Percentiles rank a stretch among this genome's conserved stretches.
phyloP scores from a whole-genome alignment of 768 basidiomycete genomes.

The Termitomyces sp. region DNA sequence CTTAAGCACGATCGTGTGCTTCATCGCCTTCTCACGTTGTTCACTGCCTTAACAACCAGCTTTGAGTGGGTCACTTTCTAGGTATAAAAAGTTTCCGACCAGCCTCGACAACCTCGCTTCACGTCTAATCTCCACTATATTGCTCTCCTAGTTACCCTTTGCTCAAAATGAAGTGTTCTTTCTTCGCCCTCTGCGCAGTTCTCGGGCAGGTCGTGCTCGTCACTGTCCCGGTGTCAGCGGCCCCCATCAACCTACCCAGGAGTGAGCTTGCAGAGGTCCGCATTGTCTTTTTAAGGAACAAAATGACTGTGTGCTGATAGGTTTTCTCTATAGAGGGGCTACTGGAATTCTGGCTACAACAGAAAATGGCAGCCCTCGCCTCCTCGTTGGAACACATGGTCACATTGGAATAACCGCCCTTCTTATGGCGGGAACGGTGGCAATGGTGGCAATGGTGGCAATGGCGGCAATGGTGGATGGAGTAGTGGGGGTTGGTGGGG shows the following conservation, averaged over 20 bases:
- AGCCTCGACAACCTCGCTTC: background rate
- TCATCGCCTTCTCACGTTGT: background rate
- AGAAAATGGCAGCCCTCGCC: background rate
- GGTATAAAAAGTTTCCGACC: slow-evolving; percentile 2
- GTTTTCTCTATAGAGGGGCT: background rate
- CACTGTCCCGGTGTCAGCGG: background rate
- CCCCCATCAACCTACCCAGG: background rate
- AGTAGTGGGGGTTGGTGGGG: background rate
- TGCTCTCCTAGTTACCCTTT: background rate
- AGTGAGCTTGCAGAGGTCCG: slow-evolving; percentile 2
- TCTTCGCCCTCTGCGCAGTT: background rate
- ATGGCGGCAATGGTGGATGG: background rate
- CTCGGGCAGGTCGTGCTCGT: background rate
- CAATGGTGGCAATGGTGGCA: background rate
- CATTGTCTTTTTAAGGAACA: background rate
- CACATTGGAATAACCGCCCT: background rate
- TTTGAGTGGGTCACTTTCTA: background rate
- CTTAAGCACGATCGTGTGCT: background rate
- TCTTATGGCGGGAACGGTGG: slow-evolving; percentile 1
- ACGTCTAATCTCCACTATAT: background rate
- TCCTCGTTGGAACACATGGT: slow-evolving; percentile 9
- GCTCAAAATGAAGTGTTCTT: slow-evolving; percentile 1
- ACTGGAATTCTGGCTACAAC: background rate
- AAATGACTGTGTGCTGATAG: too few species aligned
- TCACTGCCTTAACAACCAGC: background rate